Base-by-base conservation (phyloP, 1,139 yeast genomes). In the Candida glucosophila region DNA sequence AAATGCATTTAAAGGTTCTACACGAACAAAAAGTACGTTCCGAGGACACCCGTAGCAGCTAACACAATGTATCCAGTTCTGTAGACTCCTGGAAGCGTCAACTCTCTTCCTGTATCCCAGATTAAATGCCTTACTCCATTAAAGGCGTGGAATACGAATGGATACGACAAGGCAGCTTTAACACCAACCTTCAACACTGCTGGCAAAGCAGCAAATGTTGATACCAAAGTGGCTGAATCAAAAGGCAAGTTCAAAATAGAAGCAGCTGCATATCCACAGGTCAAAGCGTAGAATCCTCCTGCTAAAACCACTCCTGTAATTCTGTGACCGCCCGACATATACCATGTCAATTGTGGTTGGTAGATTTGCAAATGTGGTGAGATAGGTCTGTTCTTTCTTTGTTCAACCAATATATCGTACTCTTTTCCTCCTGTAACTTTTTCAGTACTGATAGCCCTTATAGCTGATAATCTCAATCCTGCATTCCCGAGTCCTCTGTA, bases 331-430 rank as follows among this genome's bases (percentile, higher is more conserved):
- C 78, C 62, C 4, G 97, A 88, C 50, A 90, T 53, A 37, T 71
- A 57, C 81, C 79, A 71, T 22, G 97, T 83, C 40, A 88, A 55
- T 63, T 90, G 96, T 28, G 92, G 92, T 61, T 85, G 67, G 63
- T 88, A 90, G 49, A 90, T 88, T 33, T 76, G 60, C 51, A 90
- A 68, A 55, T 90, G 94, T 32, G 98, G 98, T 22, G 96, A 86
- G 19, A 71, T 60, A 23, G 98, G 98, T 61, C 98, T 77, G 59
- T 75, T 72, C 43, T 67, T 69, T 56, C 98, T 77, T 63, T 90
- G 98, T 29, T 78, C 74, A 32, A 75, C 68, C 37, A 90, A 70
- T 33, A 86, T 67, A 23, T 69, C 72, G 40, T 78, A 70, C 44
- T 81, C 92, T 43, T 73, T 73, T 14, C 62, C 71, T 26, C 67